Conservation (phyloP, 352 stramenopile species). For the Globisporangium splendens region DNA sequence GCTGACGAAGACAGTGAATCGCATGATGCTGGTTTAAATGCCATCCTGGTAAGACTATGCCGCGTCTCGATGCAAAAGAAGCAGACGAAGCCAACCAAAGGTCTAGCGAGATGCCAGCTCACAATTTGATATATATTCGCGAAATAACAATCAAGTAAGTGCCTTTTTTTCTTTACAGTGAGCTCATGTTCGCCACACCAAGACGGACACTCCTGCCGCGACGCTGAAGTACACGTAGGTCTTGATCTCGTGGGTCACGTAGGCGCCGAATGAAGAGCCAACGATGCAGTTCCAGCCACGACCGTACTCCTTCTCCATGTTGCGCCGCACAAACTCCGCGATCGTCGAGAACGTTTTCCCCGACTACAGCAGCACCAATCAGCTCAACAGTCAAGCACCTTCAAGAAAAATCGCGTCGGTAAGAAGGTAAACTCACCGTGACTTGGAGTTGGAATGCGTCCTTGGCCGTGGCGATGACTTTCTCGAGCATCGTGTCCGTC, state of each 20-base stretch:
- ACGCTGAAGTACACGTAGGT: constrained; percentile 96
- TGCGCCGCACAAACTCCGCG: constrained; percentile 87
- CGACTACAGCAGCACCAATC: constrained; percentile 34
- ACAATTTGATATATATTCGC: constrained; percentile 7
- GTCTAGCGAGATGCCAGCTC: neutral
- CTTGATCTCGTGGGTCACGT: constrained; percentile 95
- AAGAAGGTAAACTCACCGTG: constrained; percentile 31
- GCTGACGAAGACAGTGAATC: constrained; percentile 38
- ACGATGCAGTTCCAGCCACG: constrained; percentile 93
- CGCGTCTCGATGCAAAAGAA: neutral
- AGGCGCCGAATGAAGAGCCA: constrained; percentile 89
- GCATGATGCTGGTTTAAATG: constrained; percentile 46
- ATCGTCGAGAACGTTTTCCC: constrained; percentile 92
- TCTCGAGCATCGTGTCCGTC: constrained; percentile 92
- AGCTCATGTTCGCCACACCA: constrained; percentile 87
- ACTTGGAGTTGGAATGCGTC: constrained; percentile 91
- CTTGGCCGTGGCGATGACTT: constrained; percentile 83
- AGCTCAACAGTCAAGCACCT: neutral
- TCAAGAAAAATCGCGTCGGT: neutral
- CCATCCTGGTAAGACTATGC: neutral
- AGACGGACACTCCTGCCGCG: constrained; percentile 86
- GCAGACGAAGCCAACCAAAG: constrained; percentile 2
- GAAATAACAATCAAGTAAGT: constrained; percentile 4
- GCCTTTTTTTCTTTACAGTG: neutral
- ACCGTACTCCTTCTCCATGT: constrained; percentile 92